Evolutionary conservation across 495 filamentous ascomycete genomes (phyloP), one percentile per base, ranked within the genome.

Genomic region (Podospora tetraspora): DNA sequence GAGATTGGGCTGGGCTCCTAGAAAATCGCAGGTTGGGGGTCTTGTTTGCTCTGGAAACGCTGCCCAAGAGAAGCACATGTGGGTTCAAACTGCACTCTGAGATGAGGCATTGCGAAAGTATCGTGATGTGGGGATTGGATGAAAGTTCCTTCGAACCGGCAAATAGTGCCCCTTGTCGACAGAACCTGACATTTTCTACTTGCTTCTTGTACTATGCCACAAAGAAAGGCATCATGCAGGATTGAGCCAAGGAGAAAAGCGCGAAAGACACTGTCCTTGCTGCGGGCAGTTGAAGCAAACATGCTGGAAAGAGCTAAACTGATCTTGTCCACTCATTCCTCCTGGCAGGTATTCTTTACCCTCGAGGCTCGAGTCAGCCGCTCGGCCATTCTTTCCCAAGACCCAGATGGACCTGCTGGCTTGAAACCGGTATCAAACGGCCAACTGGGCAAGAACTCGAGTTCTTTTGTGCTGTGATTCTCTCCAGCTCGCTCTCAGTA

Each of bases 401-500:
- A 19, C 34, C 13, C 13, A 13, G 34, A 43, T 16, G 13, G 4
- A 11, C 3, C 12, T 12, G 32, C 10, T 3, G 32, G 1, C 10
- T 34, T 34, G 11, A 34, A 34, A 11, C 11, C 11, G 32, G 32
- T 12, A 12, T 25, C 25, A 25, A 25, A 25, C 25, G 25, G 25
- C 25, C 25, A 1, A 25, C 25, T 25, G 25, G 25, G 25, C 25
- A 25, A 25, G 25, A 25, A 25, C 13, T 5, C 34, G 16, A 16
- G 34, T 19, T 43, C 34, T 43, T 4, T 13, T 43, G 3, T 19
- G 34, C 13, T 43, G 74, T 79, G 32, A 82, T 73, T 12, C 79
- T 69, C 59, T 70, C 61, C 68, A 85, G 86, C 60, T 85, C 80
- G 5, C 68, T 78, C 67, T 80, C 67, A 1, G 80, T 85, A 73